A percentile compares a stretch with the other conserved stretches of the same genome.
These are phyloP conservation scores for Groenewaldozyma salmanticensis DNA, from an alignment of 805 yeast genomes.

Conservation along the genomic window DNA sequence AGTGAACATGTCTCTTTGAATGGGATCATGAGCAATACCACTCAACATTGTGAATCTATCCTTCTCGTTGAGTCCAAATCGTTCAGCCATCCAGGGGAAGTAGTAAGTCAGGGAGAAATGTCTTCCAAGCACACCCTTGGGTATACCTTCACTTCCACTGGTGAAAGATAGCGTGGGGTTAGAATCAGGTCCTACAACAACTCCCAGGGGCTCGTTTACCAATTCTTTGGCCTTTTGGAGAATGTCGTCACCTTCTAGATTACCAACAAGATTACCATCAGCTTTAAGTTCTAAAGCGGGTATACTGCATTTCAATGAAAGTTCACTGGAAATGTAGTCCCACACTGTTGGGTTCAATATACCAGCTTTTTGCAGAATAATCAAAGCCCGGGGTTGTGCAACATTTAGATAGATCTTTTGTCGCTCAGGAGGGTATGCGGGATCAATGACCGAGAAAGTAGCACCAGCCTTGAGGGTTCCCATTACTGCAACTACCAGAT, in stretches of 20 bases:
- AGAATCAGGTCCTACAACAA: constrained; percentile 92
- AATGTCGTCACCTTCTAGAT: constrained; percentile 36
- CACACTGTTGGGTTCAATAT: constrained; percentile 64
- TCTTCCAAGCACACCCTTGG: constrained; percentile 97
- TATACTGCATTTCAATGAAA: constrained; percentile 61
- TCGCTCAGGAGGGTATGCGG: constrained; percentile 98
- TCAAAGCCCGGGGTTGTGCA: constrained; percentile 85
- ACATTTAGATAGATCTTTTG: constrained; percentile 89
- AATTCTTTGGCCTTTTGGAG: constrained; percentile 38
- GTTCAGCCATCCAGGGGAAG: constrained; percentile 96
- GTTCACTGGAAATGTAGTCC: constrained; percentile 62
- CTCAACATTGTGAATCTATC: constrained; percentile 96
- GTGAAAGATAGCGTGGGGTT: constrained; percentile 96
- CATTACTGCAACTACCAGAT: constrained; percentile 91
- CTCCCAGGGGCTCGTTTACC: constrained; percentile 63
- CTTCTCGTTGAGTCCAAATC: constrained; percentile 62
- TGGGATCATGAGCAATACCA: constrained; percentile 99
- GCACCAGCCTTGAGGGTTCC: constrained; percentile 99
- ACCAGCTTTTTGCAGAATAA: constrained; percentile 89
- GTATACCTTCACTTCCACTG: constrained; percentile 96
- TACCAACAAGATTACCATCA: constrained; percentile 60
- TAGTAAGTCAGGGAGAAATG: constrained; percentile 95
- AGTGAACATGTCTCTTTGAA: constrained; percentile 98
- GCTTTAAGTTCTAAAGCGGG: constrained; percentile 70
- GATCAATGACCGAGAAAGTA: constrained; percentile 96